These are phyloP conservation scores for Nevesoporus exiguus DNA, from an alignment of 768 basidiomycete genomes.

Conservation along the genomic window DNA sequence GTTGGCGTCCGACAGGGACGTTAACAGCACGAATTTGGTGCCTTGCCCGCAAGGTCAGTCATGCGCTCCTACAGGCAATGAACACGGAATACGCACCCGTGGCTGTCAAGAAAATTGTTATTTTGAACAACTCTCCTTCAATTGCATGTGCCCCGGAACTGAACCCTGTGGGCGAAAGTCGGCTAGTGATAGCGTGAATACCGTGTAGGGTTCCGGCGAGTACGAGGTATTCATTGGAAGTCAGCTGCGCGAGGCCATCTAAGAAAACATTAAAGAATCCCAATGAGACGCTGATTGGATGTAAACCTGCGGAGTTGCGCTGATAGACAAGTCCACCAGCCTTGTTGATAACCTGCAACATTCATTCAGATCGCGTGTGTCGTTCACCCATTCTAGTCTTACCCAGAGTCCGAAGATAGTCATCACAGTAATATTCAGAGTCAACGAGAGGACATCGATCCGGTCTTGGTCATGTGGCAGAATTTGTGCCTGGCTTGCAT, in stretches of 20 bases:
- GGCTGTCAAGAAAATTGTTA: constrained; percentile 83
- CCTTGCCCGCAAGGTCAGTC: constrained; percentile 44
- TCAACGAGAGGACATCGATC: constrained; percentile 4
- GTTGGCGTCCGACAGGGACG: constrained; percentile 70
- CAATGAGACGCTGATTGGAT: not conserved
- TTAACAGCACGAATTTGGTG: constrained; percentile 92
- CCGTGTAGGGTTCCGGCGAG: constrained; percentile 96
- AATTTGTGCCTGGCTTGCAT: too few species aligned
- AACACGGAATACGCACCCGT: constrained; percentile 59
- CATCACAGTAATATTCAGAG: constrained; percentile 41
- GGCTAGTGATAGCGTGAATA: constrained; percentile 96
- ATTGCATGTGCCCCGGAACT: constrained; percentile 94
- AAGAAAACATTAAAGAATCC: constrained; percentile 1
- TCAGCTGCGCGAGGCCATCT: constrained; percentile 91
- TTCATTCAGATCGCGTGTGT: constrained; percentile 1
- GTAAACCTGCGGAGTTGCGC: constrained; percentile 81
- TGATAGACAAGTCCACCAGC: constrained; percentile 96
- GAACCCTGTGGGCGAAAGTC: constrained; percentile 76
- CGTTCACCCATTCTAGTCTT: constrained; percentile 20
- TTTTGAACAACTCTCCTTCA: constrained; percentile 93
- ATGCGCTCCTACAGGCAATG: not conserved
- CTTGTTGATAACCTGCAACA: constrained; percentile 87
- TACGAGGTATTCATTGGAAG: constrained; percentile 93
- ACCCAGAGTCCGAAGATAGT: constrained; percentile 83
- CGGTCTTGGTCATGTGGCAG: not conserved